Evolutionary conservation across 495 filamentous ascomycete genomes (phyloP).

Genomic region (Talaromyces proteolyticus): DNA sequence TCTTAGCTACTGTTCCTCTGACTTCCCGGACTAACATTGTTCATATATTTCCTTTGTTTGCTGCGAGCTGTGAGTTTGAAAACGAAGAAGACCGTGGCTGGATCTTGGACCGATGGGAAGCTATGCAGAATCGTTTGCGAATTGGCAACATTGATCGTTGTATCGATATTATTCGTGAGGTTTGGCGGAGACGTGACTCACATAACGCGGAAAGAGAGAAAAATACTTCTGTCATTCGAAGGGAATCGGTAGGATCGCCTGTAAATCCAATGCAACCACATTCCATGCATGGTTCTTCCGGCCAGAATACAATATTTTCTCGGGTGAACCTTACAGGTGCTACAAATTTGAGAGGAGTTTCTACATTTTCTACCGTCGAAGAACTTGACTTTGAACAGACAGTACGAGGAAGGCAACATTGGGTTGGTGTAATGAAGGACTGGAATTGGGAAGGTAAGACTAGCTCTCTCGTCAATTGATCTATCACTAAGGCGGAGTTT

Average conservation of each 20-base stretch:
- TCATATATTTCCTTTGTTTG: constrained; percentile 71
- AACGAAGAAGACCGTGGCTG: constrained; percentile 59
- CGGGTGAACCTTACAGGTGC: constrained; percentile 1
- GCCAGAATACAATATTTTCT: neutral
- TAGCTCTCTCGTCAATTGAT: constrained; percentile 1
- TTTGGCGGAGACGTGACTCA: constrained; percentile 58
- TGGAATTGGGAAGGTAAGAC: constrained; percentile 72
- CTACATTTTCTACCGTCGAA: constrained; percentile 30
- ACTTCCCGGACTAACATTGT: constrained; percentile 63
- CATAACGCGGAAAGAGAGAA: constrained; percentile 26
- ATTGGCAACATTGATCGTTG: constrained; percentile 69
- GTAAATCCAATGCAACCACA: neutral
- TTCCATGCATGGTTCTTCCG: neutral
- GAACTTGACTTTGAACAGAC: constrained; percentile 59
- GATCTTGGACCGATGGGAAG: constrained; percentile 60
- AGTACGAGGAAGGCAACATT: constrained; percentile 63
- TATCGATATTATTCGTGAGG: constrained; percentile 69
- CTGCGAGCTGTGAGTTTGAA: constrained; percentile 63
- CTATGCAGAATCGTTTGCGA: constrained; percentile 58
- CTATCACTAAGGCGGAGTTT: constrained; percentile 5
- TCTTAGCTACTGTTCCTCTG: constrained; percentile 58
- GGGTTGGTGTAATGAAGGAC: constrained; percentile 75
- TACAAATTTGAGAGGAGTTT: constrained; percentile 17
- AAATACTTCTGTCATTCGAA: constrained; percentile 8
- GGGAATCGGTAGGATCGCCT: constrained; percentile 7